These are phyloP conservation scores for Ogataea pilisensis DNA, from an alignment of 805 yeast genomes.

Conservation along the genomic window DNA sequence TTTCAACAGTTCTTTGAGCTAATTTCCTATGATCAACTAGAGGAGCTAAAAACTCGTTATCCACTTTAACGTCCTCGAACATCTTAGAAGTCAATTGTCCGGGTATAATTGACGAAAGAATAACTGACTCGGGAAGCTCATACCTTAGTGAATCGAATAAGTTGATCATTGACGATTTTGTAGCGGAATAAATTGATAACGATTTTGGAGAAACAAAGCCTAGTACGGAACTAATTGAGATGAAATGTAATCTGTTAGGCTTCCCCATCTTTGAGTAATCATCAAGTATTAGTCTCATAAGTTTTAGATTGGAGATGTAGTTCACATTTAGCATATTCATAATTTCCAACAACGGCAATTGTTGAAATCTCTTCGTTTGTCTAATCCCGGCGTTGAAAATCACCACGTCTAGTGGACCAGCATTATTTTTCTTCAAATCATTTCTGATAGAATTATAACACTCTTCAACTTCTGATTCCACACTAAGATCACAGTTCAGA, in stretches of 20 bases:
- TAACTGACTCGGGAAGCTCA: conserved; percentile 34
- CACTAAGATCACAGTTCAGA: conserved; percentile 24
- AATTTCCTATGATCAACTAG: conserved; percentile 35
- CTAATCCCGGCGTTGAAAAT: conserved; percentile 50
- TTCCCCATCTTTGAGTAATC: conserved; percentile 25
- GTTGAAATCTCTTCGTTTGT: conserved; percentile 30
- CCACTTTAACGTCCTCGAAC: conserved; percentile 44
- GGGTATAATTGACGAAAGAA: conserved; percentile 40
- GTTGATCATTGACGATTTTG: conserved; percentile 43
- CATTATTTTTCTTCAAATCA: conserved; percentile 13
- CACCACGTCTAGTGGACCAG: conserved; percentile 28
- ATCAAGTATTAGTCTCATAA: conserved; percentile 30
- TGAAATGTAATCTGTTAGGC: conserved; percentile 32
- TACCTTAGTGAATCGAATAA: conserved; percentile 42
- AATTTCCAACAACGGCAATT: conserved; percentile 23
- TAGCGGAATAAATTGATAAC: conserved; percentile 44
- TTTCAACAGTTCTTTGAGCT: conserved; percentile 33
- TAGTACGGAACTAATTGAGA: conserved; percentile 43
- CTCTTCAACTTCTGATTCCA: conserved; percentile 7
- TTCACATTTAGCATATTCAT: conserved; percentile 37
- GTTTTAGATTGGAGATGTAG: conserved; percentile 39
- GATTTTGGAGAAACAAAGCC: conserved; percentile 47
- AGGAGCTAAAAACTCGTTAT: conserved; percentile 44
- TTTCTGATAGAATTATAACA: conserved; percentile 25
- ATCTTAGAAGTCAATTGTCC: conserved; percentile 48